Percentiles rank a stretch among this genome's conserved stretches.
Evolutionary conservation across 805 yeast species (phyloP).

Genomic region (Saccharomyces cerevisiae): DNA sequence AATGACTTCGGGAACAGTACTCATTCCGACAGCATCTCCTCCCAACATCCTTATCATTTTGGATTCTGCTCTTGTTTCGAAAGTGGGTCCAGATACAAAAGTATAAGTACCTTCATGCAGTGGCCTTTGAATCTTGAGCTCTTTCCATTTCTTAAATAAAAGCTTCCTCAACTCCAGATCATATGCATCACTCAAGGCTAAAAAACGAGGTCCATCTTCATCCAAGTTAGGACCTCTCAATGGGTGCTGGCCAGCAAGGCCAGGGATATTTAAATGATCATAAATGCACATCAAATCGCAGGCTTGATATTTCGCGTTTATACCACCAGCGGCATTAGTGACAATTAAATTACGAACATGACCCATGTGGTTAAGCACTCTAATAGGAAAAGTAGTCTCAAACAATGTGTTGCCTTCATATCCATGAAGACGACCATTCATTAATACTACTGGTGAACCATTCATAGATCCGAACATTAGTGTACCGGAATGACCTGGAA

Average conservation of each 20-base stretch:
- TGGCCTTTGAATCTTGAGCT: constrained; percentile 42
- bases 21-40: constrained; percentile 95
- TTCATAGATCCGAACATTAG: constrained; percentile 70
- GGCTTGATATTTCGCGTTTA: constrained; percentile 54
- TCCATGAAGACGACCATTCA: constrained; percentile 89
- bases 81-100: constrained; percentile 88
- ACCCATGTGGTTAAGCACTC: constrained; percentile 62
- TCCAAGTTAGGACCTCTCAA: constrained; percentile 80
- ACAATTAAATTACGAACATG: constrained; percentile 52
- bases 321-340: constrained; percentile 96
- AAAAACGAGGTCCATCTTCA: constrained; percentile 76
- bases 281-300: constrained; percentile 88
- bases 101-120: constrained; percentile 83
- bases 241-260: constrained; percentile 82
- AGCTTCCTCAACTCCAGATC: constrained; percentile 60
- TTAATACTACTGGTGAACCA: constrained; percentile 73
- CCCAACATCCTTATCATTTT: constrained; percentile 63
- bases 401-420: constrained; percentile 86
- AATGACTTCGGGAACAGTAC: constrained; percentile 93
- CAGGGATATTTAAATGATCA: constrained; percentile 89
- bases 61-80: constrained; percentile 89
- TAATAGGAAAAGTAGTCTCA: constrained; percentile 77
- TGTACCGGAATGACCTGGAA: constrained; percentile 82
- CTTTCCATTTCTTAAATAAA: constrained; percentile 47
- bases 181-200: constrained; percentile 84